Conservation (phyloP, 2,329 filamentous ascomycete species). For the Dactylellina drechsleri region DNA sequence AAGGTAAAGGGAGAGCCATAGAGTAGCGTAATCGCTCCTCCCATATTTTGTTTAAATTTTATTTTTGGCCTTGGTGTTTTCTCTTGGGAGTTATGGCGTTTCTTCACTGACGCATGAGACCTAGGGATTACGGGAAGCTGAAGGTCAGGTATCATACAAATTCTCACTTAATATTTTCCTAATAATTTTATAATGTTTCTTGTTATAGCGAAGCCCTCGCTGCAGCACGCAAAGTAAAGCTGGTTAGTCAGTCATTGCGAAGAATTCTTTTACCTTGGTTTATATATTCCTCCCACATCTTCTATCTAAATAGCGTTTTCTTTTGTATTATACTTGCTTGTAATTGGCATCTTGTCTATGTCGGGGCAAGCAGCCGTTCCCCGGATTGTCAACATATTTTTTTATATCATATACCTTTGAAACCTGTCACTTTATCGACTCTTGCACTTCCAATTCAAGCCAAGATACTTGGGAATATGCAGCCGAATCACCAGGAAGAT, state of each 20-base stretch:
- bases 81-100: conserved; percentile 29
- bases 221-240: background rate
- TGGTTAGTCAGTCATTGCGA: conserved; percentile 21
- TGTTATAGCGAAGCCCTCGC: background rate
- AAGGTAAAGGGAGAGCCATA: conserved; percentile 41
- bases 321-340: conserved; percentile 14
- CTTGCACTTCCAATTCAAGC: background rate
- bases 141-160: conserved; percentile 21
- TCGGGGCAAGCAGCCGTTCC: background rate
- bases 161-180: conserved; percentile 10
- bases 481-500: background rate
- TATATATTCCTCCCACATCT: background rate
- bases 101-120: conserved; percentile 4
- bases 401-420: conserved; percentile 25
- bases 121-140: conserved; percentile 25
- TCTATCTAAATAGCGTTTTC: conserved; percentile 8
- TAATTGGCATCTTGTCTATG: background rate
- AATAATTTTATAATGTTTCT: conserved; percentile 50
- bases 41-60: no score
- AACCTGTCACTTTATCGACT: background rate
- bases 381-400: background rate
- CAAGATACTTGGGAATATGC: background rate
- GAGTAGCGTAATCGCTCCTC: conserved; percentile 18
- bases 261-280: conserved; percentile 1
- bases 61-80: conserved; percentile 1